These are phyloP conservation scores for Calycina marina DNA, from an alignment of 2,329 filamentous ascomycete species.

Conservation along the genomic window DNA sequence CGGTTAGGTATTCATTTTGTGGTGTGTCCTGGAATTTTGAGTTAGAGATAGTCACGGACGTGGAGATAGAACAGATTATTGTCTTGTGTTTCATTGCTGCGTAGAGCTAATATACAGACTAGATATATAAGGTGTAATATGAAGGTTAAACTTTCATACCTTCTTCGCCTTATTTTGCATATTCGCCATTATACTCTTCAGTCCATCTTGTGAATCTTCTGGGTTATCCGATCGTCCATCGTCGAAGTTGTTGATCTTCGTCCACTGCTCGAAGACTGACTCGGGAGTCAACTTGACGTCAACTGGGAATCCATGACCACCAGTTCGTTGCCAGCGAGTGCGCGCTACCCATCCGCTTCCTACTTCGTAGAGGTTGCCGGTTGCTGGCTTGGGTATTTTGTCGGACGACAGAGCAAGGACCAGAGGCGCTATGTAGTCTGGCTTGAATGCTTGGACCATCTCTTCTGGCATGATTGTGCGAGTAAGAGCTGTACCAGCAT, in stretches of 20 bases:
- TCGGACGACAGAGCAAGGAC: constrained; percentile 77
- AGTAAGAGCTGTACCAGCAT: constrained; percentile 93
- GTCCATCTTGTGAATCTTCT: constrained; percentile 57
- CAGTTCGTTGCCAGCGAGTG: constrained; percentile 89
- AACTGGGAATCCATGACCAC: constrained; percentile 81
- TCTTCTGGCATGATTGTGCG: constrained; percentile 89
- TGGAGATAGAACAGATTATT: no score
- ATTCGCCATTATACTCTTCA: constrained; percentile 71
- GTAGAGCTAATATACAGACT: no score
- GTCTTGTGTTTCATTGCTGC: no score
- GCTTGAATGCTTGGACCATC: constrained; percentile 97
- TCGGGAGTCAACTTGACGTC: constrained; percentile 75
- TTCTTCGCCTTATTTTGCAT: constrained; percentile 59
- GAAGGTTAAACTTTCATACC: constrained; percentile 34
- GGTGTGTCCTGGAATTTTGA: no score
- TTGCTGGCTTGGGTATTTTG: constrained; percentile 70
- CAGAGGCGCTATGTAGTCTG: constrained; percentile 90
- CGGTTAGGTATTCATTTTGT: constrained; percentile 54
- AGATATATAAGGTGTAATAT: constrained; percentile 16
- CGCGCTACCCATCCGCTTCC: constrained; percentile 85
- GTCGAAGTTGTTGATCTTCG: constrained; percentile 73
- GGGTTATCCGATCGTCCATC: constrained; percentile 80
- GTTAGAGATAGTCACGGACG: no score
- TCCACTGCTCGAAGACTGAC: constrained; percentile 61
- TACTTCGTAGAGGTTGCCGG: constrained; percentile 83